A percentile compares a stretch with the other conserved stretches of the same genome.
phyloP scores from a whole-genome alignment of 768 basidiomycete genomes.

The Termitomyces sp. region DNA sequence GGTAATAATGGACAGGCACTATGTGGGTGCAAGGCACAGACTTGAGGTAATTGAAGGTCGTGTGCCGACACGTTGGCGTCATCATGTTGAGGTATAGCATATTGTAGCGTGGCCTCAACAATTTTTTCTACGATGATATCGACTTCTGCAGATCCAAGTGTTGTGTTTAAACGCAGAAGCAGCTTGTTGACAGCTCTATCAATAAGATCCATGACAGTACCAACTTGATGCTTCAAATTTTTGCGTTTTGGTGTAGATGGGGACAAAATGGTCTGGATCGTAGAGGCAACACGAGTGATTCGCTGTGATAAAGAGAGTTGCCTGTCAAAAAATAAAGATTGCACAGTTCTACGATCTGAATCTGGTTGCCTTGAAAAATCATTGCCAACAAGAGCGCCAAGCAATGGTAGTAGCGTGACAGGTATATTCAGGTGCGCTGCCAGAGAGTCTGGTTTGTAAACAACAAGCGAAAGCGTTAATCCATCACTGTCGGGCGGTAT shows the following conservation, averaged over 20 bases:
- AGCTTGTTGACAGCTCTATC: slow-evolving; percentile 60
- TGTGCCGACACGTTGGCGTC: slow-evolving; percentile 27
- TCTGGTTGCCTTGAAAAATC: slow-evolving; percentile 61
- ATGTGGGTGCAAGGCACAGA: slow-evolving; percentile 59
- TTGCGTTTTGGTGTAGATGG: slow-evolving; percentile 40
- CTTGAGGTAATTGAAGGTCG: slow-evolving; percentile 44
- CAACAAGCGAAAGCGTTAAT: slow-evolving; percentile 46
- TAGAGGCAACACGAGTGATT: slow-evolving; percentile 58
- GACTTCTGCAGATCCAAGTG: slow-evolving; percentile 57
- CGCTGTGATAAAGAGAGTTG: slow-evolving; percentile 54
- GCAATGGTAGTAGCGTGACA: slow-evolving; percentile 64
- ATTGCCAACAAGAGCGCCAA: slow-evolving; percentile 78
- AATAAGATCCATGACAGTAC: slow-evolving; percentile 75
- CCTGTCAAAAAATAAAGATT: slow-evolving; percentile 65
- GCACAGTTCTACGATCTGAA: slow-evolving; percentile 43
- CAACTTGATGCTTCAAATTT: slow-evolving; percentile 51
- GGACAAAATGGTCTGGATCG: slow-evolving; percentile 50
- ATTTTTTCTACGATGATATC: slow-evolving; percentile 62
- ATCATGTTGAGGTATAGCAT: slow-evolving; percentile 62
- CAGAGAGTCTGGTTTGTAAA: slow-evolving; percentile 57
- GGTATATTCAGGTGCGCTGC: slow-evolving; percentile 67
- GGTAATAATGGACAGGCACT: slow-evolving; percentile 52
- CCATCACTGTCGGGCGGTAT: slow-evolving; percentile 49
- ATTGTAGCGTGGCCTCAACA: slow-evolving; percentile 71
- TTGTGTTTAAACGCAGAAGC: slow-evolving; percentile 40